phyloP scores from a whole-genome alignment of 495 filamentous ascomycete species.

The Tuber aestivum region DNA sequence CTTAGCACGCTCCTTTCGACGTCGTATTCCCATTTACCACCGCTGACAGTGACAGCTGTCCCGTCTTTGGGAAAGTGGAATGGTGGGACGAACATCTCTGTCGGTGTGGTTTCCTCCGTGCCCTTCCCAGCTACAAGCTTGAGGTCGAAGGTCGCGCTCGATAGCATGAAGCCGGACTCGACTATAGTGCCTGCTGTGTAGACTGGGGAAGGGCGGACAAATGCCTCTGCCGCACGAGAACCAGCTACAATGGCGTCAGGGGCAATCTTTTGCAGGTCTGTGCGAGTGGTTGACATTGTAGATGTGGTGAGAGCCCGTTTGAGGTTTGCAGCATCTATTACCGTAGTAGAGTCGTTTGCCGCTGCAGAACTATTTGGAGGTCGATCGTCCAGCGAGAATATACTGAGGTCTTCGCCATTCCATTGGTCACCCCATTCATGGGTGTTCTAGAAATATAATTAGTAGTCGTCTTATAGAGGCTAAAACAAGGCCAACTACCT shows the following conservation, averaged over 20 bases:
- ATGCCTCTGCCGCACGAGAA: slow-evolving; percentile 86
- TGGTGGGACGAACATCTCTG: slow-evolving; percentile 79
- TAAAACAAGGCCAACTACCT: not conserved
- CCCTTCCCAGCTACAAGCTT: slow-evolving; percentile 53
- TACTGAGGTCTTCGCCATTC: slow-evolving; percentile 96
- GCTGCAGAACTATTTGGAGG: slow-evolving; percentile 45
- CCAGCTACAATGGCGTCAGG: slow-evolving; percentile 51
- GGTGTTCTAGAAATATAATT: slow-evolving; percentile 55
- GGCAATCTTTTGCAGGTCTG: slow-evolving; percentile 47
- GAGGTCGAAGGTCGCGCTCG: slow-evolving; percentile 66
- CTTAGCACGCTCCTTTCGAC: slow-evolving; percentile 65
- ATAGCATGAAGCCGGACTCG: slow-evolving; percentile 70
- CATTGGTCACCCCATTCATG: slow-evolving; percentile 90
- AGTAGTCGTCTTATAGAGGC: slow-evolving; percentile 17
- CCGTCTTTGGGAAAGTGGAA: slow-evolving; percentile 81
- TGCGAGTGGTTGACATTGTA: slow-evolving; percentile 56
- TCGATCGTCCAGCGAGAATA: slow-evolving; percentile 74
- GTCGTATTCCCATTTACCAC: slow-evolving; percentile 83
- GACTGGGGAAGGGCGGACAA: slow-evolving; percentile 77
- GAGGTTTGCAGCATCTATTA: slow-evolving; percentile 58
- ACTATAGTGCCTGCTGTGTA: slow-evolving; percentile 61
- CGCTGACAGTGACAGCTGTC: slow-evolving; percentile 65
- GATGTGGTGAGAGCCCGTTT: slow-evolving; percentile 64
- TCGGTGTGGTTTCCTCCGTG: slow-evolving; percentile 58
- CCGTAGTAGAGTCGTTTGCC: slow-evolving; percentile 20